Conservation (phyloP, 805 yeast species). For the Ogataea wickerhamii region DNA sequence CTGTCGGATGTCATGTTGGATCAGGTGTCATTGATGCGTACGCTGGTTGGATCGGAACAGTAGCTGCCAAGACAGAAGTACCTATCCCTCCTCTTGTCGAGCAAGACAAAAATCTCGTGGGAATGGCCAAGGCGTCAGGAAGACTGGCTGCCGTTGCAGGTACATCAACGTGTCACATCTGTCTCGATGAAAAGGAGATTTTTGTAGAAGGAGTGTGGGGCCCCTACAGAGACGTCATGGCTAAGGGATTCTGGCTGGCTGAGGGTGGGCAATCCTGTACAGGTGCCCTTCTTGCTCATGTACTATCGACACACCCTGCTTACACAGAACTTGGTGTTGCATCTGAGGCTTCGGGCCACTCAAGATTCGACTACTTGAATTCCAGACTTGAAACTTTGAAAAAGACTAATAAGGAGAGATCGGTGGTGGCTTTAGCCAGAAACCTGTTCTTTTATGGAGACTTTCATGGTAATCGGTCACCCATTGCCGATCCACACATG, state of each 20-base stretch:
- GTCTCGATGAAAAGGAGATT: constrained; percentile 75
- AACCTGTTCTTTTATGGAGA: constrained; percentile 94
- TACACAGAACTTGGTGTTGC: constrained; percentile 62
- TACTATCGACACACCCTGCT: constrained; percentile 86
- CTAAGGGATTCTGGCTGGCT: constrained; percentile 90
- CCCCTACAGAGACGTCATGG: constrained; percentile 89
- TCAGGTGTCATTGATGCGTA: constrained; percentile 97
- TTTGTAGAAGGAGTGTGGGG: constrained; percentile 99
- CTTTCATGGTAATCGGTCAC: constrained; percentile 93
- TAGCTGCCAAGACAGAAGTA: constrained; percentile 78
- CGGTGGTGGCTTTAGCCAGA: constrained; percentile 77
- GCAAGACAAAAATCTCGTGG: constrained; percentile 42
- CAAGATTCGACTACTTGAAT: constrained; percentile 82
- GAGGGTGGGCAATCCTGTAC: constrained; percentile 99
- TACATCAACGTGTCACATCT: constrained; percentile 95
- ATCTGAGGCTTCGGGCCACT: constrained; percentile 64
- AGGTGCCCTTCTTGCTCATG: constrained; percentile 89
- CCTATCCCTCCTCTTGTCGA: constrained; percentile 49
- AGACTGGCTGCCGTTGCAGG: constrained; percentile 98
- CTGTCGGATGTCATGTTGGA: constrained; percentile 79
- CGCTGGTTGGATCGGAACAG: constrained; percentile 99
- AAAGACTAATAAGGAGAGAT: constrained; percentile 52
- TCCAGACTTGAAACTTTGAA: constrained; percentile 65
- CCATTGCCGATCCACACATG: constrained; percentile 95
- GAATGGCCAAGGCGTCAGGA: constrained; percentile 65